Base-by-base conservation (phyloP, 192 early-diverging fungal species). In the Oehlia diaphana region DNA sequence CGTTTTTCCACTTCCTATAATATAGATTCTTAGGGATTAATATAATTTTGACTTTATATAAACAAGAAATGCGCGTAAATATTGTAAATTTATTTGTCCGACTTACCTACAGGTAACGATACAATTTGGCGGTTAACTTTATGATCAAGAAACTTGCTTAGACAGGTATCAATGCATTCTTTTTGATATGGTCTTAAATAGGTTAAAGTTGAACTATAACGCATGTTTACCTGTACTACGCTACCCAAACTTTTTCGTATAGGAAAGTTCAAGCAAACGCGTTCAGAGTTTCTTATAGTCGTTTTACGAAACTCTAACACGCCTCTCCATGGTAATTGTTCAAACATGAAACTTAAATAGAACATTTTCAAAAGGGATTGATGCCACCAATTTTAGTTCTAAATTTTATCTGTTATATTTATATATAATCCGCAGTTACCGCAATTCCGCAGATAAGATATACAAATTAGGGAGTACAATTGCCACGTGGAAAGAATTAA, bases 1-100 rank as follows among this genome's bases (percentile, higher is more conserved):
- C 31, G 96, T 97, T 80, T 97, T 97, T 23, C 96, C 96, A 79
- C 92, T 94, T 23, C 96, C 95, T 77, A 91, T 91, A 23, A 76
- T 75, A 31, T 21, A 42, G 3, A 42, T 28, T 39, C 10, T 6
- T 16, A 5, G 50, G 50, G n/a, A 39, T 9, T 28, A 26, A 37
- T 37, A 58, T 33, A 9, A 10, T 21, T 33, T 58, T 61, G 6
- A 62, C 10, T 21, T 53, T 37, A 39, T 39, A 49, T 47, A 26
- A 19, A 21, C 26, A 35, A 1, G 0, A 26, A 14, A 16, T 37
- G 12, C 21, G 21, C 12, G 74, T 74, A 58, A 14, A 58, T 5
- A 2, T 13, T 53, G 50, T 19, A 58, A 37, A 79, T 49, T 28
- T 37, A 35, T 77, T 74, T 67, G 31, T 44, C 71, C 3, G 23